These are phyloP conservation scores for Pseudogymnoascus sp. DNA, from an alignment of 2,329 filamentous ascomycete species.

Conservation along the genomic window DNA sequence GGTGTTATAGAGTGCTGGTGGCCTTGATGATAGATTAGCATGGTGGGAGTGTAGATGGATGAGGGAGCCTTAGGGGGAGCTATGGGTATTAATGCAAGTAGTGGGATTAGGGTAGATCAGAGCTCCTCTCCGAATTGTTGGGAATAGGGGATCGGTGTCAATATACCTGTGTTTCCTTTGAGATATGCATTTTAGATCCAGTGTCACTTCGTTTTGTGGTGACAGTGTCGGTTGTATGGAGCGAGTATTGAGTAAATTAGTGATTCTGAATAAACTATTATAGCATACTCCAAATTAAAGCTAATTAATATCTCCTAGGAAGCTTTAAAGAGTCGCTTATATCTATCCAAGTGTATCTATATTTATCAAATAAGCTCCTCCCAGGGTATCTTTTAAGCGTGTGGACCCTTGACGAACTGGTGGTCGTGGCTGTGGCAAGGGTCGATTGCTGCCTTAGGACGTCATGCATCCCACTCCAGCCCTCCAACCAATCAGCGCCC, in stretches of 20 bases:
- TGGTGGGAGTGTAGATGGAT: neutral
- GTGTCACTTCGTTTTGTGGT: neutral
- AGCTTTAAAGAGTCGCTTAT: neutral
- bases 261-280: neutral
- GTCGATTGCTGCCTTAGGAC: conserved; percentile 3
- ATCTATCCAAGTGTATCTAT: neutral
- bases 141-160: neutral
- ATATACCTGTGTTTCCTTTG: neutral
- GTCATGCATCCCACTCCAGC: neutral
- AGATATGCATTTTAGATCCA: neutral
- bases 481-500: neutral
- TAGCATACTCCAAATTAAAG: neutral
- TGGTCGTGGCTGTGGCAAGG: conserved; percentile 2
- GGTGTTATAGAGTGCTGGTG: neutral
- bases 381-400: neutral
- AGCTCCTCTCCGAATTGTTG: neutral
- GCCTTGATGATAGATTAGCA: neutral
- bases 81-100: neutral
- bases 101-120: neutral
- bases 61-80: neutral
- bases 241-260: neutral
- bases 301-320: neutral
- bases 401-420: neutral
- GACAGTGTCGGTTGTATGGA: neutral
- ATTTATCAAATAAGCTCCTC: neutral